A percentile compares a stretch with the other conserved stretches of the same genome.
These are phyloP conservation scores for Danielia reshetovae DNA, from an alignment of 805 yeast species.

Conservation along the genomic window DNA sequence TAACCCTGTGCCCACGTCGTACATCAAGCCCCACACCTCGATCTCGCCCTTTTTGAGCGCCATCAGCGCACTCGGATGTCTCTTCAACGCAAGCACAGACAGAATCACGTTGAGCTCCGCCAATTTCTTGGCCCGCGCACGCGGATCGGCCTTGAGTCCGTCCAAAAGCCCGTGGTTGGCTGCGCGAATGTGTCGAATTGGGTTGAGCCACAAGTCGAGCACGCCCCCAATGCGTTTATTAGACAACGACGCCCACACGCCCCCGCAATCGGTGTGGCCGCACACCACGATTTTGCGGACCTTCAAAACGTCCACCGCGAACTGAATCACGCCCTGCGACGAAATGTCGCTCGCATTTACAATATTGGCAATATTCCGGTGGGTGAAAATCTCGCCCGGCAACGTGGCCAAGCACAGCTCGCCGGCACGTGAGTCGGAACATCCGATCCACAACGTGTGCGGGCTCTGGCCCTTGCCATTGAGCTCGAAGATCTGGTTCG, in stretches of 20 bases:
- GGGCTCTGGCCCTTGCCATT: conserved; percentile 20
- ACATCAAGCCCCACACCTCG: conserved; percentile 22
- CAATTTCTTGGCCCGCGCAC: conserved; percentile 16
- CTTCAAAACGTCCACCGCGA: conserved; percentile 19
- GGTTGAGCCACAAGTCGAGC: conserved; percentile 20
- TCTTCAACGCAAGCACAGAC: conserved; percentile 17
- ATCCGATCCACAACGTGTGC: conserved; percentile 20
- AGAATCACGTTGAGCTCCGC: conserved; percentile 19
- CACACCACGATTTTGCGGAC: conserved; percentile 18
- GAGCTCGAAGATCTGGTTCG: conserved; percentile 16
- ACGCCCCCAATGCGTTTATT: conserved; percentile 19
- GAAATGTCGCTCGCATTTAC: conserved; percentile 18
- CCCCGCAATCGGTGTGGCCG: conserved; percentile 21
- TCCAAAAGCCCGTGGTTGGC: conserved; percentile 15
- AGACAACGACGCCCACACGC: conserved; percentile 20
- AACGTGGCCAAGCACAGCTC: conserved; percentile 17
- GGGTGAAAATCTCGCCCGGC: conserved; percentile 20
- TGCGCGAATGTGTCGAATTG: conserved; percentile 19
- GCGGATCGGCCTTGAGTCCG: conserved; percentile 13
- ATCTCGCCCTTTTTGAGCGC: conserved; percentile 19
- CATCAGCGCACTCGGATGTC: conserved; percentile 18
- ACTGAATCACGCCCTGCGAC: conserved; percentile 18
- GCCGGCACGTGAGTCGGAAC: conserved; percentile 19
- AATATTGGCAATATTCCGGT: conserved; percentile 20
- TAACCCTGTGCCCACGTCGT: conserved; percentile 18